Conservation (phyloP, 352 stramenopile genomes). For the Phytophthora idaei region DNA sequence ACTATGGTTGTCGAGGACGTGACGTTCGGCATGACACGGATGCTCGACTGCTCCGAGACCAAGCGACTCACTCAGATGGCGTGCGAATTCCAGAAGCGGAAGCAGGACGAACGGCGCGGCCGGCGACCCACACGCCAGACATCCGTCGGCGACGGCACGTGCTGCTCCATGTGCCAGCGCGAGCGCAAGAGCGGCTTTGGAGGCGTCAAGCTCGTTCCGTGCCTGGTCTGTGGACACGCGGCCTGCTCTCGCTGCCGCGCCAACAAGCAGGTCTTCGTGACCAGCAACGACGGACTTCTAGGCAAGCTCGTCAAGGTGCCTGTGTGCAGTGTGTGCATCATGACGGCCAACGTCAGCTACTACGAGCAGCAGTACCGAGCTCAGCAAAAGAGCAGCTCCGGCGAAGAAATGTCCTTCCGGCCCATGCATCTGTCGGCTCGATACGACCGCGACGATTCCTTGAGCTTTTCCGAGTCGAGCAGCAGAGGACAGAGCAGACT, state of each 20-base stretch:
- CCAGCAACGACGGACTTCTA: slow-evolving; percentile 43
- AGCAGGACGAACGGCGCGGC: slow-evolving; percentile 30
- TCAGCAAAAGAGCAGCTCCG: slow-evolving; percentile 34
- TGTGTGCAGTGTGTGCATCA: slow-evolving; percentile 42
- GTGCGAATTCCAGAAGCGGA: slow-evolving; percentile 36
- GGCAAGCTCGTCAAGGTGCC: slow-evolving; percentile 46
- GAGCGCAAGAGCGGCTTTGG: slow-evolving; percentile 44
- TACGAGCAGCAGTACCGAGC: slow-evolving; percentile 33
- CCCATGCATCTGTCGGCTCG: slow-evolving; percentile 32
- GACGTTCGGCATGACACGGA: slow-evolving; percentile 38
- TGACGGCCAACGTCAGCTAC: slow-evolving; percentile 45
- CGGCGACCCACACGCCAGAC: slow-evolving; percentile 24
- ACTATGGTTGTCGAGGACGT: slow-evolving; percentile 44
- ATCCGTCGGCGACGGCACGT: slow-evolving; percentile 7
- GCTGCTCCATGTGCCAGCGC: slow-evolving; percentile 37
- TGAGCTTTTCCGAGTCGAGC: slow-evolving; percentile 34
- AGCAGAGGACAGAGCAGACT: slow-evolving; percentile 25
- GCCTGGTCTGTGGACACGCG: slow-evolving; percentile 46
- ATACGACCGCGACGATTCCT: slow-evolving; percentile 30
- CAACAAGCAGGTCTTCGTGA: slow-evolving; percentile 51
- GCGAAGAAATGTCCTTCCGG: slow-evolving; percentile 32
- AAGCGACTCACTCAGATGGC: slow-evolving; percentile 57
- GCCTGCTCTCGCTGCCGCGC: slow-evolving; percentile 51
- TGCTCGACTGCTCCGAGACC: slow-evolving; percentile 49
- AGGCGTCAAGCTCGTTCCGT: slow-evolving; percentile 53